Evolutionary conservation across 106 monocot genomes (phyloP).

Genomic region (Platanthera guangdongensis): DNA sequence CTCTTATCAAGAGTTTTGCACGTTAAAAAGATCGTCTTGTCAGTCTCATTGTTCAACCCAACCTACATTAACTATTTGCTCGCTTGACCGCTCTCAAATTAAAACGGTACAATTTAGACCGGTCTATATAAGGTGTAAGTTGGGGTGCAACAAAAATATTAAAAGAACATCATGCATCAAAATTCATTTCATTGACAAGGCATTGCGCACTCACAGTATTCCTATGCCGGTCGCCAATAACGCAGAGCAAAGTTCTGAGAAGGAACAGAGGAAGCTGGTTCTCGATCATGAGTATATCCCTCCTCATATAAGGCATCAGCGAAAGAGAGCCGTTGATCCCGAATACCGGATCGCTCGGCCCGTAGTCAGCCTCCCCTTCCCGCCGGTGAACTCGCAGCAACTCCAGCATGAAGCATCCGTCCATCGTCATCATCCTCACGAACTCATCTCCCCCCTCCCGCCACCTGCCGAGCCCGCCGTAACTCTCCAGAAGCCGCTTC

Average conservation of each 20-base stretch:
- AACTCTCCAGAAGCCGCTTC: neutral
- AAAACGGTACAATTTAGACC: no score
- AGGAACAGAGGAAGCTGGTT: slow-evolving; percentile 22
- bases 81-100: no score
- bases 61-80: no score
- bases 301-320: slow-evolving; percentile 15
- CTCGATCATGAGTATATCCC: slow-evolving; percentile 26
- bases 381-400: neutral
- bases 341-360: slow-evolving; percentile 10
- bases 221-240: no score
- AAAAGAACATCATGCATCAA: no score
- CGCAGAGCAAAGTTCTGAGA: slow-evolving; percentile 4
- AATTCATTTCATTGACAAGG: no score
- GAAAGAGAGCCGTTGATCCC: slow-evolving; percentile 7
- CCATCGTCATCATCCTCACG: slow-evolving; percentile 31
- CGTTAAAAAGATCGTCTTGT: no score
- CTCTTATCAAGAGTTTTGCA: no score
- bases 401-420: slow-evolving; percentile 48
- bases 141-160: no score
- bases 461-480: neutral
- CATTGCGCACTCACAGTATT: no score
- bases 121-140: no score
- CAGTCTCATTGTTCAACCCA: no score
- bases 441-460: slow-evolving; percentile 2
- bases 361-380: neutral